Conservation (phyloP, 139 green algal genomes). For the Protoeuglena noctilucae region DNA sequence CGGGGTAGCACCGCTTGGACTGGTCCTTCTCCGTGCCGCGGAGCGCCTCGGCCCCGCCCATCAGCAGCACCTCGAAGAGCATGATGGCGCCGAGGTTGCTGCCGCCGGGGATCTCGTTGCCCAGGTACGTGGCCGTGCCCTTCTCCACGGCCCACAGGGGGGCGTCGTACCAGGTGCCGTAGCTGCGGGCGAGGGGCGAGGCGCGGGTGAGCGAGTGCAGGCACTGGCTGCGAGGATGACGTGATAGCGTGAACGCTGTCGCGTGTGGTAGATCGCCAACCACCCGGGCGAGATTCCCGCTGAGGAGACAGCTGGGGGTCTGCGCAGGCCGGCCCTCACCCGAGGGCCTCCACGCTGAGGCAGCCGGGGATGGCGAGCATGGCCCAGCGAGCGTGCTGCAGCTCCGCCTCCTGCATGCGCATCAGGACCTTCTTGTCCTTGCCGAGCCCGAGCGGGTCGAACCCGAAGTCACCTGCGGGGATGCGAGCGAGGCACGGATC, state of each 20-base stretch:
- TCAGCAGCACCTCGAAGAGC: conserved; percentile 44
- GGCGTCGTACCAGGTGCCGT: conserved; percentile 9
- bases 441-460: conserved; percentile 84
- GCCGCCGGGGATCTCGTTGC: conserved; percentile 54
- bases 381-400: conserved; percentile 51
- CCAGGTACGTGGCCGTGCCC: conserved; percentile 54
- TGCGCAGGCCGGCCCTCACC: conserved; percentile 14
- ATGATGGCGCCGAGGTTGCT: conserved; percentile 45
- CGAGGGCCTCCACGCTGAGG: conserved; percentile 47
- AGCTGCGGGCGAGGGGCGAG: background rate
- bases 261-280: background rate
- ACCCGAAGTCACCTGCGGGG: conserved; percentile 50
- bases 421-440: conserved; percentile 11
- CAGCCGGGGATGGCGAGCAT: conserved; percentile 47
- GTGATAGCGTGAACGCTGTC: background rate
- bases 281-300: background rate
- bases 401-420: conserved; percentile 34
- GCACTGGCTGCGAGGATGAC: background rate
- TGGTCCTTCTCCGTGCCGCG: conserved; percentile 39
- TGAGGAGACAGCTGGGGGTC: conserved; percentile 29
- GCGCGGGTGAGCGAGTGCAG: background rate
- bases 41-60: conserved; percentile 47
- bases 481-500: background rate
- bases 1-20: conserved; percentile 12
- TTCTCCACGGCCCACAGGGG: conserved; percentile 38